phyloP scores from a whole-genome alignment of 2,329 filamentous ascomycete species.

The Fusarium penzigii region DNA sequence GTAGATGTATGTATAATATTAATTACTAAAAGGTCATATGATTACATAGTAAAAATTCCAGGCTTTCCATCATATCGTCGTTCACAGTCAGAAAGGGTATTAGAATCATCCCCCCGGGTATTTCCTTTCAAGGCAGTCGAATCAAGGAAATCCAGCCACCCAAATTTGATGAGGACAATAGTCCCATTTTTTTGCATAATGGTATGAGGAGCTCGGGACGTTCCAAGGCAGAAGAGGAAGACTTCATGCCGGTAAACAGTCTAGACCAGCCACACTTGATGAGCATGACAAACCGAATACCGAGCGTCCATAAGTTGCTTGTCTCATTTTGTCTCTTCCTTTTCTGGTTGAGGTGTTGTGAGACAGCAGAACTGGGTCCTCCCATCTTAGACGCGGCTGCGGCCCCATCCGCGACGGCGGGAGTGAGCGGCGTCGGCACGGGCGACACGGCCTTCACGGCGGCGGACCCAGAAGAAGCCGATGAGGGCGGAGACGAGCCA shows the following conservation, averaged over 20 bases:
- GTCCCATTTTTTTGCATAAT: background rate
- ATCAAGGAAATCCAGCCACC: background rate
- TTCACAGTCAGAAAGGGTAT: background rate
- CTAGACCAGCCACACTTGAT: background rate
- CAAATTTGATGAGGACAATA: background rate
- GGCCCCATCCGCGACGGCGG: conserved; percentile 43
- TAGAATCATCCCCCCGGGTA: background rate
- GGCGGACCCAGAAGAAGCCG: conserved; percentile 55
- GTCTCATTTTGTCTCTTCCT: background rate
- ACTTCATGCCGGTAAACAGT: background rate
- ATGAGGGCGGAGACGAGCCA: conserved; percentile 68
- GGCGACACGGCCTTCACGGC: conserved; percentile 38
- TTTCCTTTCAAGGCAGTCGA: background rate
- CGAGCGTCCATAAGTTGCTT: too few species aligned
- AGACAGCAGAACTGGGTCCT: background rate
- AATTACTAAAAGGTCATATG: background rate
- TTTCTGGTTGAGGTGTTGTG: background rate
- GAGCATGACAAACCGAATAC: too few species aligned
- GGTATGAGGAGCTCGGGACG: background rate
- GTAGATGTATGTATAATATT: background rate
- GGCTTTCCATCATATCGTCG: background rate
- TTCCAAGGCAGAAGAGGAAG: background rate
- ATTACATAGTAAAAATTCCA: background rate
- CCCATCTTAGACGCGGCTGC: conserved; percentile 41
- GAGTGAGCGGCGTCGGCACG: conserved; percentile 30